Base-by-base conservation (phyloP, 2,329 filamentous ascomycete species). In the Phyllosticta paracitricarpa region DNA sequence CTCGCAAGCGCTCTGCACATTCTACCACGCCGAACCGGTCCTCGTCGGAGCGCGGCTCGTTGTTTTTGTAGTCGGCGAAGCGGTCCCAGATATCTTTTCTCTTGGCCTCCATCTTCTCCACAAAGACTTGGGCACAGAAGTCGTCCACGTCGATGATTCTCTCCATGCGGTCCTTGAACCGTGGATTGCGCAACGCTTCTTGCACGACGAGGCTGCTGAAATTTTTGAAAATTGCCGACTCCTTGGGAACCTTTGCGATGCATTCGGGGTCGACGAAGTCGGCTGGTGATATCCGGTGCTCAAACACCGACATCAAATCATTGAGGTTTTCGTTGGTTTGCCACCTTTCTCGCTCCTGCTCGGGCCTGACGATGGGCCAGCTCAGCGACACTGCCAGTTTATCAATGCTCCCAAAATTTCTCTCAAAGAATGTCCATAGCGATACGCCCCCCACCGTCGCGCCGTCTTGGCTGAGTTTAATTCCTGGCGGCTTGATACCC, bases 51-150 rank as follows among this genome's bases (percentile, higher is more conserved):
- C 65, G 63, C 52, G 72, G 68, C 1, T 71, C 72, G 30, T 68
- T 68, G 58, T 8, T 61, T 24, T 73, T 70, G 57, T 73, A 73
- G 30, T 72, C 67, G 35, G 71, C 70, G 55, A 75, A 58, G 5
- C 68, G 71, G 10, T 67, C 14, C 22, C 52, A 54, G 52, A 28
- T 54, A 9, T 28, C 52, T 54, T 25, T 24, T 12, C 22, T 54
- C 8, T 54, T 28, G 22, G 12, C 22, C 19, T 54, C 52, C 52
- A 54, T 28, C 8, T 28, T 24, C 4, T n/a, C 19, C 9, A 54
- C 8, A 54, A 24, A 28, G 22, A 28, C 52, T 28, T 25, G 22
- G 52, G 17, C 52, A 19, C 25, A 54, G 9, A 54, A 54, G 14
- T 12, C 22, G 4, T 54, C 52, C 12, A 25, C 52, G 19, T 54